Evolutionary conservation across 75 land plant species (phyloP), one percentile per base, ranked within the genome.

Genomic region (Pinus taeda): DNA sequence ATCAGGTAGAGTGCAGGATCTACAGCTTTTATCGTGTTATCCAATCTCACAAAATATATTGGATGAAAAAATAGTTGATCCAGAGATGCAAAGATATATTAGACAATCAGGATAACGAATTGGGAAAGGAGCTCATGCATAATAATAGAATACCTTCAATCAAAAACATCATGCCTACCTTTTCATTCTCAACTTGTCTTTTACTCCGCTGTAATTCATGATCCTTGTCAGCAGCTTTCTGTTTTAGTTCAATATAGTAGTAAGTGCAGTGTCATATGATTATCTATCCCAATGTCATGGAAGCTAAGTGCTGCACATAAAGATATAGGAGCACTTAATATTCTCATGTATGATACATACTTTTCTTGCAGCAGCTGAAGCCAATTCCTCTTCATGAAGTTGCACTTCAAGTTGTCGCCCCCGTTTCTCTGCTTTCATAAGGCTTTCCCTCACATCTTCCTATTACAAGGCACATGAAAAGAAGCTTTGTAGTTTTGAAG

Each of bases 361-460:
- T 77, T 89, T 91, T 81, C 57, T 81, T 39, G 59, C 81, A 76
- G 59, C 76, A 69, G 80, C 79, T 62, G 81, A 86, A 24, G 77
- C 81, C 17, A 58, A 67, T 66, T 87, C 85, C 64, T 88, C 96
- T 62, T 91, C 91, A 55, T 79, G 83, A 81, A 93, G 77, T 78
- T 87, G 89, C 30, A 84, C 57, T 82, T 94, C 97, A n/a, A 96
- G 79, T 74, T 89, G 85, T 26, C 91, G 87, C 63, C 82, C 86
- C 80, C 79, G 89, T 73, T 95, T 95, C 57, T 95, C 98, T 73
- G 94, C 82, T 22, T 59, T 83, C 18, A 91, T 83, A 70, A 92
- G 74, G 56, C 76, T 90, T 76, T 95, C 88, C 83, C 98, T 84
- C 26, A 88, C 83, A 71, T 87, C 91, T 74, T 97, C 95, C 99